Base-by-base conservation (phyloP, 805 yeast genomes). In the Yarrowia sp. region DNA sequence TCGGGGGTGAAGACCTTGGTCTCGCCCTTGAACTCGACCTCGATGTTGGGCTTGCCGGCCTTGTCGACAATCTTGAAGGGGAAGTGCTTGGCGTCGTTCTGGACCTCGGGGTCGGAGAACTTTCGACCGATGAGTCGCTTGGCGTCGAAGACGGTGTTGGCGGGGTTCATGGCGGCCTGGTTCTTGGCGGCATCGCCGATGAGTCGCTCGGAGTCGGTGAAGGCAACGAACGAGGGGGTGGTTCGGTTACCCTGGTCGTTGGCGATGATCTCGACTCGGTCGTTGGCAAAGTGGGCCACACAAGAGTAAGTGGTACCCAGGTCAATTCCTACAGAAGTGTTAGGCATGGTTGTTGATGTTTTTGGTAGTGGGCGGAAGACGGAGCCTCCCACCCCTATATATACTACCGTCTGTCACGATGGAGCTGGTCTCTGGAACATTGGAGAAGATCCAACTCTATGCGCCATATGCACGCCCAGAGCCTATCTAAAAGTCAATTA, bases 231-330 rank as follows among this genome's bases (percentile, higher is more conserved):
- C 33, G 97, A 91, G 31, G 97, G 97, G 24, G 97, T 92, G 65
- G 96, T 93, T 82, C 97, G 88, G 83, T 93, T 92, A 82, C 98
- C 98, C 80, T 93, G 97, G 77, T 92, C 97, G 74, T 92, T 92
- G 70, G 97, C 97, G 72, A 92, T 85, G 73, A 92, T 92, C 73
- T 93, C 97, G 65, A 92, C 97, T 71, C 96, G 81, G 73, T 89
- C 96, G 70, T 88, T 87, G 56, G 86, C 75, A 75, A 82, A 85
- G 76, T 84, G 91, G 71, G 97, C 98, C 66, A 93, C 98, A 84
- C 97, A 92, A n/a, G 97, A 92, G 83, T 92, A 92, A 6, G 98
- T 92, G 67, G 98, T 92, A 74, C 97, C 97, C 81, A 91, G 87
- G 83, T 90, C 97, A 78, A 90, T 90, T 78, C 96, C 91, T 55